These are phyloP conservation scores for Eimeria acervulina DNA, from an alignment of 169 alveolate species.

Conservation along the genomic window DNA sequence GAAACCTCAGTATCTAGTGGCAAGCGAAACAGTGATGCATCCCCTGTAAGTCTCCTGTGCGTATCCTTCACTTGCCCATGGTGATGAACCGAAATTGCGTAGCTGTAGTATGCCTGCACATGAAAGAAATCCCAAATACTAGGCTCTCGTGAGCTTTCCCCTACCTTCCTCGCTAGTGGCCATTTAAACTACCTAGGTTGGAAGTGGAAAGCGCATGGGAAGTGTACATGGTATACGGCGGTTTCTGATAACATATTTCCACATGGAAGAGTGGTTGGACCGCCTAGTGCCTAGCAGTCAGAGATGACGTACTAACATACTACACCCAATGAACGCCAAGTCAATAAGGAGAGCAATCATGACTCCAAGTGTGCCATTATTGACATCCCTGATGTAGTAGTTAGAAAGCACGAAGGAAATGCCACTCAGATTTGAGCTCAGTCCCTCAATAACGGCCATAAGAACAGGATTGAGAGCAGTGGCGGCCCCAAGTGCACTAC, in stretches of 20 bases:
- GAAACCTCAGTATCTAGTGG: slow-evolving; percentile 79
- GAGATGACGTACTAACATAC: slow-evolving; percentile 32
- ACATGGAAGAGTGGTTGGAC: background rate
- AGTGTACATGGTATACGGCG: background rate
- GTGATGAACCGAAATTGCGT: slow-evolving; percentile 62
- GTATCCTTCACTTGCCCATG: slow-evolving; percentile 80
- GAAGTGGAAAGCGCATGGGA: background rate
- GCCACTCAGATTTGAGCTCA: slow-evolving; percentile 29
- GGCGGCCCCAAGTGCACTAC: slow-evolving; percentile 76
- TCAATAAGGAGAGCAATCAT: slow-evolving; percentile 70
- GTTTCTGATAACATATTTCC: background rate
- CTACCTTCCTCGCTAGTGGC: background rate
- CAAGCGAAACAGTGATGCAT: slow-evolving; percentile 63
- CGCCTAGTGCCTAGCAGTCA: background rate
- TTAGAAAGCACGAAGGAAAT: slow-evolving; percentile 44
- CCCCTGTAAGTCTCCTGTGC: slow-evolving; percentile 81
- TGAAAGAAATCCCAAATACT: background rate
- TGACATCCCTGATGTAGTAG: slow-evolving; percentile 64
- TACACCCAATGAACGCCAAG: slow-evolving; percentile 60
- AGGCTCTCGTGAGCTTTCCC: background rate
- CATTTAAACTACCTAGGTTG: background rate
- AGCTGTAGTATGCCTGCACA: slow-evolving; percentile 76
- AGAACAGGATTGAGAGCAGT: slow-evolving; percentile 66
- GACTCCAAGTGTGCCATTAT: slow-evolving; percentile 75
- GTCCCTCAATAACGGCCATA: slow-evolving; percentile 55